These are phyloP conservation scores for Pseudoneurospora amorphoporcata DNA, from an alignment of 495 filamentous ascomycete genomes.

Conservation along the genomic window DNA sequence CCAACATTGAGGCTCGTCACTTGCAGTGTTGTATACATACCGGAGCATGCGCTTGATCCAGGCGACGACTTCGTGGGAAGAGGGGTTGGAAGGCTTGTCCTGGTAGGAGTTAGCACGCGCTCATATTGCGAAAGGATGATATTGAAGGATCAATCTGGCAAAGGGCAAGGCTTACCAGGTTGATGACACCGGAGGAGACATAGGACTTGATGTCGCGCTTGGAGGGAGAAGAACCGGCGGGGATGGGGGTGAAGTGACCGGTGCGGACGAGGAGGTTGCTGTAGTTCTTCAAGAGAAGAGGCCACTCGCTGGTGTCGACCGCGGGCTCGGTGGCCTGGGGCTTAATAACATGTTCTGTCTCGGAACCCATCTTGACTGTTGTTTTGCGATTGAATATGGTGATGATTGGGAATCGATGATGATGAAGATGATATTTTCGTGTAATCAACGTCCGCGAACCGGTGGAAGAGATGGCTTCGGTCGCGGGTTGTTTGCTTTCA, in stretches of 20 bases:
- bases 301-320: constrained; percentile 73
- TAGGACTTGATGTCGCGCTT: constrained; percentile 93
- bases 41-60: constrained; percentile 96
- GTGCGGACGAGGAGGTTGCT: constrained; percentile 76
- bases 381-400: not conserved
- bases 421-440: not conserved
- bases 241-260: constrained; percentile 89
- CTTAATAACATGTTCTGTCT: constrained; percentile 76
- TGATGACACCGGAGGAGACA: constrained; percentile 92
- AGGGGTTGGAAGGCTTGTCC: constrained; percentile 96
- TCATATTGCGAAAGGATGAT: not conserved
- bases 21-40: constrained; percentile 32
- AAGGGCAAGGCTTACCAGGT: constrained; percentile 27
- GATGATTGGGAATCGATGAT: not conserved
- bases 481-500: not conserved
- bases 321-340: constrained; percentile 62
- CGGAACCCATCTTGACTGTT: constrained; percentile 15
- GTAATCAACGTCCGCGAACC: not conserved
- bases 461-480: not conserved
- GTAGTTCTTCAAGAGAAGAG: constrained; percentile 87
- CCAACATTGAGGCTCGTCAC: not conserved
- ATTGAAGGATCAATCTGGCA: not conserved
- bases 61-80: constrained; percentile 94
- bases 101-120: constrained; percentile 27
- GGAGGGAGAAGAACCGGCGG: constrained; percentile 71